These are phyloP conservation scores for Tirmania nivea DNA, from an alignment of 495 filamentous ascomycete genomes.

Conservation along the genomic window DNA sequence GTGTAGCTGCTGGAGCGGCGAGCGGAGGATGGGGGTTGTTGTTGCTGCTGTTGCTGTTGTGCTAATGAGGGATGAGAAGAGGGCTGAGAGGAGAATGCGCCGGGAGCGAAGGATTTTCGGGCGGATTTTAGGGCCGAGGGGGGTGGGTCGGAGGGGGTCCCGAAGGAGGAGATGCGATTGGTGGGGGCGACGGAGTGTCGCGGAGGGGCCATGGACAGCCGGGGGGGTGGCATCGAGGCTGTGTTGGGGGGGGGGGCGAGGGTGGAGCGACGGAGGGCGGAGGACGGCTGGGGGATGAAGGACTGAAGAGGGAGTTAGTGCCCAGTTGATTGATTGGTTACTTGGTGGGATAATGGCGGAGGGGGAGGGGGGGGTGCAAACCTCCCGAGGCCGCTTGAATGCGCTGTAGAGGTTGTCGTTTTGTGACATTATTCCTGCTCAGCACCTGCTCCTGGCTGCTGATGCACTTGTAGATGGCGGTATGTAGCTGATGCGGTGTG, in stretches of 20 bases:
- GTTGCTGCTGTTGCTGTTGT: conserved; percentile 6
- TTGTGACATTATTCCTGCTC: conserved; percentile 36
- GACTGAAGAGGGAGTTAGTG: conserved; percentile 40
- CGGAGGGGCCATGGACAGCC: conserved; percentile 66
- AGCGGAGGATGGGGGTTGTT: conserved; percentile 29
- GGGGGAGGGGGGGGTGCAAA: conserved; percentile 19
- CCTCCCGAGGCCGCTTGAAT: conserved; percentile 41
- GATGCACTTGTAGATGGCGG: background rate
- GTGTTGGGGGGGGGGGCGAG: conserved; percentile 45
- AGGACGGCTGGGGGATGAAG: conserved; percentile 64
- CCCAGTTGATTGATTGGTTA: conserved; percentile 11
- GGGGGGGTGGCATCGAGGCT: conserved; percentile 58
- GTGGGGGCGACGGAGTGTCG: conserved; percentile 48
- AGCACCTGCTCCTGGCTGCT: too few species aligned
- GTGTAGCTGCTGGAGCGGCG: conserved; percentile 76
- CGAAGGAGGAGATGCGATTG: conserved; percentile 65
- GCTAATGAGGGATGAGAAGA: background rate
- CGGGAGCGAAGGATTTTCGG: conserved; percentile 50
- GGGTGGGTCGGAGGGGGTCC: conserved; percentile 52
- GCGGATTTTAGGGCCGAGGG: conserved; percentile 39
- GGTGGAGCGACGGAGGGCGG: conserved; percentile 84
- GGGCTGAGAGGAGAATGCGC: conserved; percentile 22
- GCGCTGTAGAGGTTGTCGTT: conserved; percentile 49
- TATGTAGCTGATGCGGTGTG: background rate
- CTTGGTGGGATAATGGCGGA: background rate